Evolutionary conservation across 805 yeast genomes (phyloP), one percentile per base, ranked within the genome.

Genomic region (Allodekkera sacchari): DNA sequence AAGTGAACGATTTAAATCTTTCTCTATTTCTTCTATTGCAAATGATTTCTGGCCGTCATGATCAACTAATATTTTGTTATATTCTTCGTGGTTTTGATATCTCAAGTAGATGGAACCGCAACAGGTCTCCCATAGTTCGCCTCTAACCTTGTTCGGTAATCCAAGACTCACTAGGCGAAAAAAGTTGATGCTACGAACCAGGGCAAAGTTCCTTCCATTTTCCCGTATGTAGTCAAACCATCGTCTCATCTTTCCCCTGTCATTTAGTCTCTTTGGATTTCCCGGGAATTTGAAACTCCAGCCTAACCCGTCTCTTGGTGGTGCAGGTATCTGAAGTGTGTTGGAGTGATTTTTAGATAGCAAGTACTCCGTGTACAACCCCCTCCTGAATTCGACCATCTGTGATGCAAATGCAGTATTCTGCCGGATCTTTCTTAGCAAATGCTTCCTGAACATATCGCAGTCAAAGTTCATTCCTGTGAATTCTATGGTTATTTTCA

Each of bases 1-100:
- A 31, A 92, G 57, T 0, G 96, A 88, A 35, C 99, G 68, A 51
- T 89, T 87, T 47, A 92, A 68, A 57, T 92, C 99, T 53, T 94
- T 92, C 52, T 88, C 96, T 39, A 92, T 92, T 49, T 92, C 99
- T 41, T 92, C 98, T 24, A 88, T 79, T 1, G 98, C 97, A 30
- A 81, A 62, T 1, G 96, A 82, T 2, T 61, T 62, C 36, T 77
- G 71, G 4, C 76, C 82, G 20, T 60, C 66, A 49, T 83, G 77
- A 12, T 73, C 77, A 3, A 61, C 64, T 31, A 87, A 61, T 6
- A 88, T 42, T 20, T 59, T 54, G 26, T 63, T 52, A 54, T 88
- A 92, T 28, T 71, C 74, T 0, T 68, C 71, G 9, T 66, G 67
- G 45, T 80, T 64, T 32, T 73, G 72, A 47, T 76, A 70, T 31